These are phyloP conservation scores for Helianthus annuus DNA, from an alignment of 129 eudicot species.

Conservation along the genomic window DNA sequence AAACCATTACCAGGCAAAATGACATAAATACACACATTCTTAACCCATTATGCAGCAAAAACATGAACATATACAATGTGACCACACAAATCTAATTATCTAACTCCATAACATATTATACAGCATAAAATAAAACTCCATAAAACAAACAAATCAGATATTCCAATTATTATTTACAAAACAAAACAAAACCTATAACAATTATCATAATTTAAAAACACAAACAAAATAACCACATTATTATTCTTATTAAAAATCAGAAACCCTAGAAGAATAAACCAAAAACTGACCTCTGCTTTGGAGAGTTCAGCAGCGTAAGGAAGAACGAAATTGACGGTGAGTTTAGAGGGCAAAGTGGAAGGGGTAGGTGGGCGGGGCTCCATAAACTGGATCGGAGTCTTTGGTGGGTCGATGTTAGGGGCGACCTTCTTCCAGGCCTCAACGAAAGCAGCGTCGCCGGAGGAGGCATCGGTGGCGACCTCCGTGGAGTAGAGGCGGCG, in stretches of 20 bases:
- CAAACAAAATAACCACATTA: too few relatives aligned
- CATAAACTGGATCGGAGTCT: slow-evolving; percentile 64
- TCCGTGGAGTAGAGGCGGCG: slow-evolving; percentile 57
- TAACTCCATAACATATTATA: neutral
- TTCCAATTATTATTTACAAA: too few relatives aligned
- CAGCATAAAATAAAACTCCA: too few relatives aligned
- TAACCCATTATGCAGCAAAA: neutral
- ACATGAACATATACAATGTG: neutral
- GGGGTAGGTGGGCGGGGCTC: slow-evolving; percentile 67
- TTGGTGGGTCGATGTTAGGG: slow-evolving; percentile 79
- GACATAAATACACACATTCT: neutral
- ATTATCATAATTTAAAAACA: too few relatives aligned
- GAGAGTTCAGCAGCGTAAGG: slow-evolving; percentile 62
- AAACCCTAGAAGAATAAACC: slow-evolving; percentile 18
- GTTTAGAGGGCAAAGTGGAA: slow-evolving; percentile 66
- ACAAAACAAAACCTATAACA: too few relatives aligned
- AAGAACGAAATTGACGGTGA: slow-evolving; percentile 77
- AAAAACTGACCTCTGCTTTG: slow-evolving; percentile 48
- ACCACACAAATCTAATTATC: neutral
- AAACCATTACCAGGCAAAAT: too few relatives aligned
- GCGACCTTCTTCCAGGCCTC: slow-evolving; percentile 69
- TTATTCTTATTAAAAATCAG: neutral
- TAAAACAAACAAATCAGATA: too few relatives aligned
- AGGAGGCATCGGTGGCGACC: slow-evolving; percentile 36
- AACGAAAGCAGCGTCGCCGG: slow-evolving; percentile 46